Evolutionary conservation across 108 stramenopile genomes (phyloP).

Genomic region (Mediolabrus comicus): DNA sequence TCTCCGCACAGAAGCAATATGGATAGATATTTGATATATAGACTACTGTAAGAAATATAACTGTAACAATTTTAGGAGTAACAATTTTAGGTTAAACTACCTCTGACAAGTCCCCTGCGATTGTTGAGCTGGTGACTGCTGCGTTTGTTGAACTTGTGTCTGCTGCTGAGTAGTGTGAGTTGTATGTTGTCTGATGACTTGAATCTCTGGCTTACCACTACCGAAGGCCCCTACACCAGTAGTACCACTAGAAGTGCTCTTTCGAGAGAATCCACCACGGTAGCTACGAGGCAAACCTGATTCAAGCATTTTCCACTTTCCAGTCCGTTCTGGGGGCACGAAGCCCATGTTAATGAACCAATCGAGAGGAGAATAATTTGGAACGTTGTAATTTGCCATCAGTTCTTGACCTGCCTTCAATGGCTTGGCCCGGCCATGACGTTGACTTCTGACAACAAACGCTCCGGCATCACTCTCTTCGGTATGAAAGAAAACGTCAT

Average conservation of each 20-base stretch:
- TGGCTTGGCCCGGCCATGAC: conserved; percentile 67
- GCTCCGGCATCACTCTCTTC: conserved; percentile 64
- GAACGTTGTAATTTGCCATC: conserved; percentile 85
- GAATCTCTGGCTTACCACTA: conserved; percentile 15
- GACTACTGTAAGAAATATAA: neutral
- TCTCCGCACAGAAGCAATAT: neutral
- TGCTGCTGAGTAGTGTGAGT: neutral
- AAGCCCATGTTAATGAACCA: conserved; percentile 85
- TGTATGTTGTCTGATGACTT: conserved; percentile 18
- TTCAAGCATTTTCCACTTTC: conserved; percentile 56
- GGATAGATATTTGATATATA: too few species aligned
- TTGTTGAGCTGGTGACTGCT: neutral
- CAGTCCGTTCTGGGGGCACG: conserved; percentile 76
- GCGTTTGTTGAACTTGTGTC: neutral
- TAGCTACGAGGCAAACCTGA: conserved; percentile 32
- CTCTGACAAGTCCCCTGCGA: neutral
- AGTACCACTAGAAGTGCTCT: neutral
- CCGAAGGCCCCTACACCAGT: conserved; percentile 19
- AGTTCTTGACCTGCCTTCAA: conserved; percentile 74
- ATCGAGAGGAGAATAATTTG: conserved; percentile 75
- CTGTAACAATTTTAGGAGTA: neutral
- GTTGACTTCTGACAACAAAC: conserved; percentile 68
- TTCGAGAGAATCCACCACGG: conserved; percentile 29
- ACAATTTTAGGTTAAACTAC: neutral
- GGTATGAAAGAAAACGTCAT: conserved; percentile 30